Evolutionary conservation across 2,329 filamentous ascomycete genomes (phyloP).

Genomic region (Calonectria fujianensis): DNA sequence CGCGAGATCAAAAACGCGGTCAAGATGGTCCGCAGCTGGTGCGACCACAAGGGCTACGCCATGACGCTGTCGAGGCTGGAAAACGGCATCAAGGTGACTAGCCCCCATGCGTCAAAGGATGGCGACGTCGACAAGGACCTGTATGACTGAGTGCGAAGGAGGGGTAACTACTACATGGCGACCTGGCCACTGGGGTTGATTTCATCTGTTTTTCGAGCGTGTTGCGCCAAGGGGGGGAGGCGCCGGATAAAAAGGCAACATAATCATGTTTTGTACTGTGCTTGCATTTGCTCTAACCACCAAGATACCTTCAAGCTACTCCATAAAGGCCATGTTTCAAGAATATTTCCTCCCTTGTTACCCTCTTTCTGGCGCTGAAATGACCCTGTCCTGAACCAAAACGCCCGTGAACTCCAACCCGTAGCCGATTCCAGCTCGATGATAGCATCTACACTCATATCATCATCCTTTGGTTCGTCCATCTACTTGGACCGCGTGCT

Average conservation of each 20-base stretch:
- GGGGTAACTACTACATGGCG: neutral
- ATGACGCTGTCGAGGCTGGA: slow-evolving; percentile 66
- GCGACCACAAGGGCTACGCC: slow-evolving; percentile 64
- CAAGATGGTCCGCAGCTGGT: slow-evolving; percentile 68
- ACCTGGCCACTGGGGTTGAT: neutral
- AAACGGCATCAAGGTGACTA: slow-evolving; percentile 67
- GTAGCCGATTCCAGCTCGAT: neutral
- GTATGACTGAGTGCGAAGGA: slow-evolving; percentile 49
- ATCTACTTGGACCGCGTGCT: slow-evolving; percentile 47
- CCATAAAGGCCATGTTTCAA: neutral
- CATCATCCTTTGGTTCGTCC: too few species aligned
- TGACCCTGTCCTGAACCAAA: neutral
- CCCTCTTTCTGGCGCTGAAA: neutral
- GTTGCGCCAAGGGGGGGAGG: neutral
- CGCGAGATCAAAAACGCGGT: slow-evolving; percentile 69
- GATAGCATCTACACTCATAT: neutral
- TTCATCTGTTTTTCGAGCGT: neutral
- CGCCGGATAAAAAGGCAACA: neutral
- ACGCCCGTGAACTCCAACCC: neutral
- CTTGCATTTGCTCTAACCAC: slow-evolving; percentile 2
- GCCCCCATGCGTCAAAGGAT: slow-evolving; percentile 63
- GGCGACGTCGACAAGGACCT: slow-evolving; percentile 53
- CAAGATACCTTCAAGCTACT: slow-evolving; percentile 14
- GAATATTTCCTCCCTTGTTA: neutral
- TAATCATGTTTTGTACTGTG: slow-evolving; percentile 1